Evolutionary conservation across 129 eudicot species (phyloP).

Genomic region (Kitagawia praeruptora): DNA sequence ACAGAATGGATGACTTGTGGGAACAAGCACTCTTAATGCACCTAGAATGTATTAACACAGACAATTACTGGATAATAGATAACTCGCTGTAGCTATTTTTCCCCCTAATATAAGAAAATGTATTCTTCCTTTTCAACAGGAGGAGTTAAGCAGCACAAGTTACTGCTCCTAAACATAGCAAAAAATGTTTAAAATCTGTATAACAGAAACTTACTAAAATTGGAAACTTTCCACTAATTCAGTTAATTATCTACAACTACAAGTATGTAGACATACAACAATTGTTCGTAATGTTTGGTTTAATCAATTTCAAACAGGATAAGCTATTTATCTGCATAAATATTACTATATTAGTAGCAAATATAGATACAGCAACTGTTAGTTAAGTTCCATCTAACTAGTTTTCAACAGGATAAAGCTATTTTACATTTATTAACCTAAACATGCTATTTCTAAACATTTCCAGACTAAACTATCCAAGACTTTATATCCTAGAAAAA

Average conservation of each 20-base stretch:
- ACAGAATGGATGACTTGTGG: neutral
- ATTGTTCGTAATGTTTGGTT: neutral
- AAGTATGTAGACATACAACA: neutral
- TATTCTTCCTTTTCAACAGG: neutral
- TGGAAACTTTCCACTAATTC: neutral
- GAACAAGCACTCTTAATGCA: no score
- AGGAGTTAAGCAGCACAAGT: neutral
- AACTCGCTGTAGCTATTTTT: neutral
- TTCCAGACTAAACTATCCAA: neutral
- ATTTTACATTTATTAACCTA: neutral
- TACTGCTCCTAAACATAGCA: neutral
- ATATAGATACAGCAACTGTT: neutral
- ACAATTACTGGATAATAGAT: neutral
- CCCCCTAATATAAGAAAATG: neutral
- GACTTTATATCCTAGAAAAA: neutral
- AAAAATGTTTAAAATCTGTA: neutral
- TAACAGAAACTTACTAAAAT: neutral
- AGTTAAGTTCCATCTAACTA: neutral
- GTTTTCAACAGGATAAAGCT: constrained; percentile 2
- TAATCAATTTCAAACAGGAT: neutral
- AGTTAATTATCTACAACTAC: neutral
- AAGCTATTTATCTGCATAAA: neutral
- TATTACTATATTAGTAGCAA: neutral
- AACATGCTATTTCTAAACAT: neutral
- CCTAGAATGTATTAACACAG: no score